Percentiles rank a stretch among this genome's conserved stretches.
phyloP scores from a whole-genome alignment of 352 stramenopile genomes.

The Phytophthora syringae region DNA sequence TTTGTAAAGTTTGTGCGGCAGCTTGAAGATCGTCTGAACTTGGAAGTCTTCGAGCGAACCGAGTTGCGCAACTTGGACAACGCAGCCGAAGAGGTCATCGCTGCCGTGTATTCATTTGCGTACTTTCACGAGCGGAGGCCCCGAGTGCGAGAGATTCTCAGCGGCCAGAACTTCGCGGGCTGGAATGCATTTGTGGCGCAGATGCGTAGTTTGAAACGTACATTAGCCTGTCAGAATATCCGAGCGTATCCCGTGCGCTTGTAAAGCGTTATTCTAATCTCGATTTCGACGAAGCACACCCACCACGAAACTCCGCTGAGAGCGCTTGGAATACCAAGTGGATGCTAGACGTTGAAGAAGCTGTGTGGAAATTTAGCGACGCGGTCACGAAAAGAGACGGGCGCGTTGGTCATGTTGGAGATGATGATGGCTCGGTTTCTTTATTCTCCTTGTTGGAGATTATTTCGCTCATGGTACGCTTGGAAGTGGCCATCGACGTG shows the following conservation, averaged over 20 bases:
- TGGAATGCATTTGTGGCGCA: slow-evolving; percentile 64
- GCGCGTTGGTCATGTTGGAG: not conserved
- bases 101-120: slow-evolving; percentile 59
- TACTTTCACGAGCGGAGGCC: slow-evolving; percentile 48
- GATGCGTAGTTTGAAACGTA: slow-evolving; percentile 64
- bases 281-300: slow-evolving; percentile 12
- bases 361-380: slow-evolving; percentile 42
- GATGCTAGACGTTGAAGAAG: slow-evolving; percentile 58
- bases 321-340: slow-evolving; percentile 55
- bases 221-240: slow-evolving; percentile 35
- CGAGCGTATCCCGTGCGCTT: slow-evolving; percentile 2
- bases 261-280: not conserved
- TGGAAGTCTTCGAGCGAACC: slow-evolving; percentile 45
- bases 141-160: slow-evolving; percentile 51
- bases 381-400: slow-evolving; percentile 1
- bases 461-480: slow-evolving; percentile 46
- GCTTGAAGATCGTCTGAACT: slow-evolving; percentile 46
- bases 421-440: slow-evolving; percentile 27
- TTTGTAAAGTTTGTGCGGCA: too few species aligned
- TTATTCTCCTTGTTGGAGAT: slow-evolving; percentile 47
- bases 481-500: slow-evolving; percentile 44
- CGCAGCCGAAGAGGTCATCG: slow-evolving; percentile 60
- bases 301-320: slow-evolving; percentile 40
- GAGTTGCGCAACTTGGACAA: slow-evolving; percentile 41
- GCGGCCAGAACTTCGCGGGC: slow-evolving; percentile 49